Base-by-base conservation (phyloP, 768 basidiomycete genomes). In the Amanita pseudoporphyria region DNA sequence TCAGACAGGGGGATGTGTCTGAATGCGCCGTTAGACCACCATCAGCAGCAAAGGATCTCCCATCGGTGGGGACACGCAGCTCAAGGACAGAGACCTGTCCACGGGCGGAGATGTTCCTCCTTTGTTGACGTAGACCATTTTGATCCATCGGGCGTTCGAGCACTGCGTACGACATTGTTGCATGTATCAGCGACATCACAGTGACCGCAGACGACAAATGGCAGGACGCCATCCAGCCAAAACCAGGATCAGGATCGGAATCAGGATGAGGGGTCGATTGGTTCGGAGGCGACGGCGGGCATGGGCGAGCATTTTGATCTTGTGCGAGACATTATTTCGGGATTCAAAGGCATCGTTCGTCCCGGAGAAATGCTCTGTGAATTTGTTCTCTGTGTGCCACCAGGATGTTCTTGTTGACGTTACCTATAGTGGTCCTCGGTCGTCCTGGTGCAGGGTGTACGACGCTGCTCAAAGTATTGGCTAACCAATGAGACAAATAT, bases 361-460 rank as follows among this genome's bases (percentile, higher is more conserved):
- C 76, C 82, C 0, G 83, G 84, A 13, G 84, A 88, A 65, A 87
- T 89, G 87, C 71, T 86, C 67, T 70, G 88, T 81, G 57, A 55
- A 84, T 10, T 10, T n/a, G 9, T 42, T 32, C 35, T 36, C 38
- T 36, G 32, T 21, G 36, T 6, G 14, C 10, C 18, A 31, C 24
- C 40, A 21, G 44, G 3, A n/a, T 49, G 3, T 57, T 10, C 33
- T 46, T 6, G 36, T 12, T 24, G n/a, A 12, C 24, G 9, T 46
- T 16, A 14, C n/a, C n/a, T n/a, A 46, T 19, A 86, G 85, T 94
- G 13, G 90, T 92, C 9, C 76, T 93, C 21, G 91, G 91, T 19
- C 75, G 88, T 28, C 91, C 91, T 0, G 86, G 86, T 12, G 81
- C 87, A 0, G 91, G 92, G 2, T 94, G 91, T 61, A 81, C 77